Percentiles rank a stretch among this genome's conserved stretches.
These are phyloP conservation scores for Trichoderma brevicompactum DNA, from an alignment of 2,329 filamentous ascomycete species.

Conservation along the genomic window DNA sequence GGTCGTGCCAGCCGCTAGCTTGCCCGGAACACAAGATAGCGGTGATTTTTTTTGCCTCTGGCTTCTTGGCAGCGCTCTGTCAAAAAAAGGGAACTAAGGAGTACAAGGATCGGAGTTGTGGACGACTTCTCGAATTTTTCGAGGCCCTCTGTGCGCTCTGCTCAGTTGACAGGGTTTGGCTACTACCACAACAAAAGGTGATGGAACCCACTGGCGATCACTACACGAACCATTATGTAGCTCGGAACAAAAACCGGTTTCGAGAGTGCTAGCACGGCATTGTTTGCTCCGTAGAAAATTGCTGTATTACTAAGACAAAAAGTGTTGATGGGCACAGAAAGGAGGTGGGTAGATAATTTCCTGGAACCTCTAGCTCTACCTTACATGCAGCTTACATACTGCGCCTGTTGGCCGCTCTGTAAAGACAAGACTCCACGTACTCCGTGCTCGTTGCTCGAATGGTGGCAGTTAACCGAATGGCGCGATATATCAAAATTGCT, in stretches of 20 bases:
- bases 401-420: neutral
- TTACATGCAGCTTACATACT: neutral
- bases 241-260: neutral
- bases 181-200: no score
- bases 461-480: constrained; percentile 6
- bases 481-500: constrained; percentile 20
- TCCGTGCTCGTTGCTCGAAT: neutral
- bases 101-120: no score
- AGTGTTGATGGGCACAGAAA: neutral
- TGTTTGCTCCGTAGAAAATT: neutral
- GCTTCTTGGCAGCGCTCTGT: neutral
- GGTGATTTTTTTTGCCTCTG: neutral
- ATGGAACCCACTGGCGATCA: no score
- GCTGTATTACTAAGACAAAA: neutral
- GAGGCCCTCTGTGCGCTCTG: no score
- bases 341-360: constrained; percentile 10
- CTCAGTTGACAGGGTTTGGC: no score
- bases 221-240: no score
- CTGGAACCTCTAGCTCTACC: neutral
- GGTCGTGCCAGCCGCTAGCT: constrained; percentile 14
- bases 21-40: constrained; percentile 11
- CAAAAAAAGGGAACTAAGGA: neutral
- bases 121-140: neutral
- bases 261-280: neutral
- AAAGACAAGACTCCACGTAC: neutral